Base-by-base conservation (phyloP, 495 filamentous ascomycete species). In the Friedmanniomyces simplex region DNA sequence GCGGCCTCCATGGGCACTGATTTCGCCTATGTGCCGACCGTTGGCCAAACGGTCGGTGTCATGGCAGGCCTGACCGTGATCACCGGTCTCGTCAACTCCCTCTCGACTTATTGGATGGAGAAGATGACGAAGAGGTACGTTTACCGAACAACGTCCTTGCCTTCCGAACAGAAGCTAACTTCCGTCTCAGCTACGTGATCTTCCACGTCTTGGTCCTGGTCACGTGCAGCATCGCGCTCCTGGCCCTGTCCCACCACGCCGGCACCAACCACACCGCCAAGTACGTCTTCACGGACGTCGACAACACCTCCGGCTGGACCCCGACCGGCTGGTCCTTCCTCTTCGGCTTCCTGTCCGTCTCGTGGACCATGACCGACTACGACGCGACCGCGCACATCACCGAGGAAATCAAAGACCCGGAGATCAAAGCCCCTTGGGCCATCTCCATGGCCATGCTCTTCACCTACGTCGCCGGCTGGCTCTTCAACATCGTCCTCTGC, bases 401-500 rank as follows among this genome's bases (percentile, higher is more conserved):
- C 20, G 82, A 85, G 67, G 82, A 85, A 63, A 82, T 83, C 50
- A 74, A 71, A 20, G 65, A 81, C 28, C 82, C 82, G 0, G 77
- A 81, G 30, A 64, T 74, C 52, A 78, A 82, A 57, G 79, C 81
- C 2, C 79, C 82, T 18, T 79, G 76, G 73, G 79, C 81, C 30
- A 85, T 85, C 60, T 76, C 76, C 4, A 54, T 74, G 24, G 82
- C 82, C 18, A 76, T 83, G 60, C 72, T 74, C 13, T 81, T 81
- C 65, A 83, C 80, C 24, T 85, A 83, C 65, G 58, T 84, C 24
- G 75, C 72, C 30, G 82, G 82, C 5, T 80, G 78, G 52, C 61
- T 82, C 45, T 84, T 81, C 69, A 84, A 81, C 67, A 82, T 84
- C 47, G 80, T 83, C 18, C 73, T 85, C 1, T 77, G 76, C 57